Conservation (phyloP, 2,329 filamentous ascomycete genomes). For the Raffaelea arxii region DNA sequence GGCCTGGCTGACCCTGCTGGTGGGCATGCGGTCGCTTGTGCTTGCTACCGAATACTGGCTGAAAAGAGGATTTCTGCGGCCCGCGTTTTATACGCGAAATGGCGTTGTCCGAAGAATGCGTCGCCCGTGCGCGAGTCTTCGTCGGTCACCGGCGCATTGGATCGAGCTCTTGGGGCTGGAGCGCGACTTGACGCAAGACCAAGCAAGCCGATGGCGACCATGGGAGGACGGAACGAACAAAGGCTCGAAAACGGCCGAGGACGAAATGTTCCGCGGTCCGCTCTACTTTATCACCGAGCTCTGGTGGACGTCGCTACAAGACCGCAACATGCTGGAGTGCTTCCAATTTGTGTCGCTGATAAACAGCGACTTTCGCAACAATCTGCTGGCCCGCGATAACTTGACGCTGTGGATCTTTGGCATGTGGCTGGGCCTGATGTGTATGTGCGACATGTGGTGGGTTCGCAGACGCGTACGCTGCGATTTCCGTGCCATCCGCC, state of each 20-base stretch:
- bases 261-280: constrained; percentile 12
- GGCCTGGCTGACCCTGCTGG: constrained; percentile 14
- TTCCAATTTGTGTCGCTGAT: constrained; percentile 15
- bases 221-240: too few species aligned
- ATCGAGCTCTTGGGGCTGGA: constrained; percentile 13
- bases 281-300: constrained; percentile 14
- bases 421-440: constrained; percentile 18
- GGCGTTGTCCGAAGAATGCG: too few species aligned
- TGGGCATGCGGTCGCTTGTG: constrained; percentile 14
- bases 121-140: constrained; percentile 11
- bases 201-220: too few species aligned
- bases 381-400: constrained; percentile 13
- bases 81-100: too few species aligned
- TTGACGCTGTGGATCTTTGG: constrained; percentile 16
- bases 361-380: constrained; percentile 9
- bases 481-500: constrained; percentile 15
- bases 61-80: constrained; percentile 8
- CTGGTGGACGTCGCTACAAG: constrained; percentile 4
- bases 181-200: too few species aligned
- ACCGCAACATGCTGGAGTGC: constrained; percentile 11
- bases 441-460: constrained; percentile 15
- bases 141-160: constrained; percentile 12
- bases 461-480: constrained; percentile 12
- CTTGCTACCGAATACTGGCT: constrained; percentile 11
- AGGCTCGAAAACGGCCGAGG: too few species aligned